phyloP scores from a whole-genome alignment of 1,139 yeast genomes.

The Geotrichum bryndzae region DNA sequence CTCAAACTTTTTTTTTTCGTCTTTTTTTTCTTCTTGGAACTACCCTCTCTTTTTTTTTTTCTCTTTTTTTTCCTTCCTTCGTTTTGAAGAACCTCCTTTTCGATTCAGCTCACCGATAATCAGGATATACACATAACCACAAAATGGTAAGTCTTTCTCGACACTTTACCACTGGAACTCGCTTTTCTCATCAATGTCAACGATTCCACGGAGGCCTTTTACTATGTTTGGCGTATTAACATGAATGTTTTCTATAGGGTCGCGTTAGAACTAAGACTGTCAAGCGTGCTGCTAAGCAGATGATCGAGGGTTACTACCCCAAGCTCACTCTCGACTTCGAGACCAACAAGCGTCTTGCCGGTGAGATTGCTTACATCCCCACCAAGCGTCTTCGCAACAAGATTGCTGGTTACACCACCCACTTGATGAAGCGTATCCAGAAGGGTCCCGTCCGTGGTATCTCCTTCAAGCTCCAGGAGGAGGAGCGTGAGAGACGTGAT shows the following conservation, averaged over 20 bases:
- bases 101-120: conserved; percentile 11
- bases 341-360: conserved; percentile 99
- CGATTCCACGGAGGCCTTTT: background rate
- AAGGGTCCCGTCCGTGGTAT: conserved; percentile 99
- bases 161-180: background rate
- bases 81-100: conserved; percentile 3
- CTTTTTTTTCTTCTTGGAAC: conserved; percentile 3
- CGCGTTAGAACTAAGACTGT: conserved; percentile 82
- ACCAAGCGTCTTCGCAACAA: conserved; percentile 99
- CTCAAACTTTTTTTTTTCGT: conserved; percentile 4
- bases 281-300: conserved; percentile 99
- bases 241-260: conserved; percentile 23
- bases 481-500: conserved; percentile 99
- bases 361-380: conserved; percentile 98
- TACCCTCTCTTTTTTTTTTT: conserved; percentile 4
- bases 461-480: conserved; percentile 99
- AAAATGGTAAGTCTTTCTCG: conserved; percentile 15
- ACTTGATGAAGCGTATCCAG: conserved; percentile 99
- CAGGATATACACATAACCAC: conserved; percentile 12
- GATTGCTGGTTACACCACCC: conserved; percentile 99
- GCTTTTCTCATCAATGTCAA: background rate
- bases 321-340: conserved; percentile 99
- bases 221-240: background rate
- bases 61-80: background rate
- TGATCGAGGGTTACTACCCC: conserved; percentile 99